Evolutionary conservation across 441 rosid species (phyloP).

Genomic region (Daphne laureola): DNA sequence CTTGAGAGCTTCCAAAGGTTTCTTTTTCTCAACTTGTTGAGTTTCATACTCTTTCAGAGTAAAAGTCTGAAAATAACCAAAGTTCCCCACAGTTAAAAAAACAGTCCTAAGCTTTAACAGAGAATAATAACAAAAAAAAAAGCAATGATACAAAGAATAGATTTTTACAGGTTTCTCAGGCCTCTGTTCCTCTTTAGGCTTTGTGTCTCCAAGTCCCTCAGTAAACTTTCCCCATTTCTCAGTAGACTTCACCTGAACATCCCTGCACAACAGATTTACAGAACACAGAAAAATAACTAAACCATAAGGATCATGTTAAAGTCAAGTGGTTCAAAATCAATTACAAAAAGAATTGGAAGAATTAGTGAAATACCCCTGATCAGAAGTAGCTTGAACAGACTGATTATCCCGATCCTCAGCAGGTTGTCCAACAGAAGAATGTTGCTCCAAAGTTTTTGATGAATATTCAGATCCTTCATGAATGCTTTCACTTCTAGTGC

Average conservation of each 20-base stretch:
- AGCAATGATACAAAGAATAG: neutral
- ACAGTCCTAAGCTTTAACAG: neutral
- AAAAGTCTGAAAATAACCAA: conserved; percentile 7
- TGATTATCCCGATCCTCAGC: no score
- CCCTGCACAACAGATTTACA: neutral
- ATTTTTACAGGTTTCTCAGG: neutral
- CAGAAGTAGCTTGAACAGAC: no score
- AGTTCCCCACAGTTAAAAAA: neutral
- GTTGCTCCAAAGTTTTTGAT: no score
- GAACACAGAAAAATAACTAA: neutral
- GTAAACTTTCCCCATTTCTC: neutral
- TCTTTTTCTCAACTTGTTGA: neutral
- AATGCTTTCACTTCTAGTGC: no score
- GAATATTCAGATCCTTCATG: no score
- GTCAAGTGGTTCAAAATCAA: no score
- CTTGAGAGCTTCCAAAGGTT: conserved; percentile 5
- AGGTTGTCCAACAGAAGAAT: no score
- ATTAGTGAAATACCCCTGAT: no score
- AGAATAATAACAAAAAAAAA: neutral
- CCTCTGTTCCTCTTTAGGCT: neutral
- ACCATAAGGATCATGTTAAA: neutral
- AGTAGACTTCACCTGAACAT: neutral
- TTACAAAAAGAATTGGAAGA: no score
- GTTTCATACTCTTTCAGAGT: conserved; percentile 14
- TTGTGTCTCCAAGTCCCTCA: neutral